Base-by-base conservation (phyloP, 2,329 filamentous ascomycete species). In the Chrysosporium queenslandicum region DNA sequence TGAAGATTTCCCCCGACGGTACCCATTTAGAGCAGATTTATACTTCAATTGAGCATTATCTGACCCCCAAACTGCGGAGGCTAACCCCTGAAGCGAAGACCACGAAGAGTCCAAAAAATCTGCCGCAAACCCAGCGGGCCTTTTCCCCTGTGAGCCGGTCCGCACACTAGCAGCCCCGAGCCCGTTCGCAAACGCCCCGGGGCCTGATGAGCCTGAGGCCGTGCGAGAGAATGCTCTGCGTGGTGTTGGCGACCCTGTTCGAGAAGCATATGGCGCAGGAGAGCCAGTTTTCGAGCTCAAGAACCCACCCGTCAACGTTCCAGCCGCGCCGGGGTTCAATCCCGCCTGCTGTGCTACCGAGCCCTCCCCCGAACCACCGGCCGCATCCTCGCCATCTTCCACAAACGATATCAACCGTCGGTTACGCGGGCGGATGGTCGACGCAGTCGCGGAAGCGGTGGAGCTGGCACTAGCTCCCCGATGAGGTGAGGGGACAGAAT, bases 71-170 rank as follows among this genome's bases (percentile, higher is more conserved):
- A 75, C 63, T n/a, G 70, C 71, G 2, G 73, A 74, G n/a, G 73
- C 72, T 40, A 75, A 57, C 34, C 66, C 71, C 58, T 74, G 71
- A 43, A 75, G 60, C 14, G 72, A 74, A n/a, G 72, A 71, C 73
- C 73, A 76, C 3, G 71, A 68, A 23, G 69, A 68, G 53, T 73
- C 72, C 57, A 73, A 64, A 49, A 74, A 65, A 58, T 68, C 66
- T 43, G 65, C 27, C 25, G 52, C 53, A 42, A 57, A 52, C 12
- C 46, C 54, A 27, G 46, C 11, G 12, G 47, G 14, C 9, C 43
- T 54, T 18, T 46, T 53, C 4, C 45, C 25, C 8, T 41, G 16
- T 2, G 32, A 32, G 6, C 36, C 41, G 32, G 49, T 30, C 50
- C 40, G 46, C 16, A 43, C 45, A 30, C 40, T 37, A 29, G 25